Percentiles rank a stretch among this genome's conserved stretches.
Conservation (phyloP, 306 rosid species). For the Prunus mongolica region DNA sequence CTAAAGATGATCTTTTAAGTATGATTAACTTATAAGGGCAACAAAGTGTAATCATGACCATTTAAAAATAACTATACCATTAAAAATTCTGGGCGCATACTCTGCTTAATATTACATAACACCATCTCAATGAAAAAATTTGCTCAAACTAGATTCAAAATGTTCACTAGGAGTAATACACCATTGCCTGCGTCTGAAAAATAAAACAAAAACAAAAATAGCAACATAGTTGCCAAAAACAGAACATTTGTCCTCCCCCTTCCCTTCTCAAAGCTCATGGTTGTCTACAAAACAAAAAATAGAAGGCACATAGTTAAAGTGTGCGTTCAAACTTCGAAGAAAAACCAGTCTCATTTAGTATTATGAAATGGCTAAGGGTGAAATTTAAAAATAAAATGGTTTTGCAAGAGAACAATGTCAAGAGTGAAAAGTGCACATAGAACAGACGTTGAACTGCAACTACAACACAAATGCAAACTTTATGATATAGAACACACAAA, state of each 20-base stretch:
- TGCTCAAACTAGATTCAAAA: constrained; percentile 5
- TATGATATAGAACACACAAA: not conserved
- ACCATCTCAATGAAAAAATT: not conserved
- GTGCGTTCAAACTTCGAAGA: not conserved
- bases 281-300: not conserved
- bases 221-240: not conserved
- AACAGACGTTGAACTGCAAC: not conserved
- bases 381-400: not conserved
- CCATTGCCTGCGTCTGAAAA: not conserved
- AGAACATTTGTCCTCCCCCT: not conserved
- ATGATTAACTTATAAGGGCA: not conserved
- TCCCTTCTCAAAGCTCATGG: not conserved
- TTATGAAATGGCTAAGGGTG: not conserved
- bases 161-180: constrained; percentile 7
- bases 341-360: not conserved
- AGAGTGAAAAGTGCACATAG: not conserved
- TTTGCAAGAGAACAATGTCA: not conserved
- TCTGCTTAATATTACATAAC: constrained; percentile 12
- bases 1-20: not conserved
- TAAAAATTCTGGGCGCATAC: not conserved
- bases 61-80: constrained; percentile 8
- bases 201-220: not conserved
- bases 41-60: not conserved
- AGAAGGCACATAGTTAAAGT: not conserved
- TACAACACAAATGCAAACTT: not conserved